Evolutionary conservation across 2,329 filamentous ascomycete species (phyloP), one percentile per base, ranked within the genome.

Genomic region (Cadophora malorum): DNA sequence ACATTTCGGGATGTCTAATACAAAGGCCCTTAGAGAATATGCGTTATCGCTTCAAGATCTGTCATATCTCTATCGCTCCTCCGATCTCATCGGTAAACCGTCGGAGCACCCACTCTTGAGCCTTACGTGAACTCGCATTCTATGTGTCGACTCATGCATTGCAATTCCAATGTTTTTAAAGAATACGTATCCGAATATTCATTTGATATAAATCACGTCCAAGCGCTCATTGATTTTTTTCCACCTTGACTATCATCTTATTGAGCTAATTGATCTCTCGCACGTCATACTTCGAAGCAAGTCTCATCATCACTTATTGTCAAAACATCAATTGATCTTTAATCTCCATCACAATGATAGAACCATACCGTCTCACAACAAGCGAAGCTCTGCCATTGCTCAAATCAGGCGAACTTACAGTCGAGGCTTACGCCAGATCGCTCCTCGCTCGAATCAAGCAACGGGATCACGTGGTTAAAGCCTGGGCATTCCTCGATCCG

Each of bases 401-500:
- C 64, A 77, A 75, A 33, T 73, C 75, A 3, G 80, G 80, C 5
- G 74, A 79, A 0, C 71, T 87, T 1, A 84, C 83, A 0, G 81
- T 87, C 0, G 81, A 84, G 71, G 74, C 80, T 8, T 86, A 86
- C 71, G 83, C 82, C 1, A 76, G 76, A 35, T 82, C 84, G 0
- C 76, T 87, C 1, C 79, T 87, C 12, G 66, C 76, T 0, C 82
- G 80, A 16, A 84, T 86, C 61, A 73, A 80, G 38, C 67, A 78
- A 16, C 78, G 84, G 4, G 83, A 86, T 69, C 68, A 76, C 9
- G 72, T 77, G 0, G 81, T 86, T 8, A 80, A 83, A 67, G 84
- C 84, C 10, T 86, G 85, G 85, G 83, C 79, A 0, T 81, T 83
- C 66, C 76, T 86, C 3, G 77, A 83, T 68, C 79, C 78, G 0